Conservation (phyloP, 208 protist genomes). For the Wallacemonas rigidus region DNA sequence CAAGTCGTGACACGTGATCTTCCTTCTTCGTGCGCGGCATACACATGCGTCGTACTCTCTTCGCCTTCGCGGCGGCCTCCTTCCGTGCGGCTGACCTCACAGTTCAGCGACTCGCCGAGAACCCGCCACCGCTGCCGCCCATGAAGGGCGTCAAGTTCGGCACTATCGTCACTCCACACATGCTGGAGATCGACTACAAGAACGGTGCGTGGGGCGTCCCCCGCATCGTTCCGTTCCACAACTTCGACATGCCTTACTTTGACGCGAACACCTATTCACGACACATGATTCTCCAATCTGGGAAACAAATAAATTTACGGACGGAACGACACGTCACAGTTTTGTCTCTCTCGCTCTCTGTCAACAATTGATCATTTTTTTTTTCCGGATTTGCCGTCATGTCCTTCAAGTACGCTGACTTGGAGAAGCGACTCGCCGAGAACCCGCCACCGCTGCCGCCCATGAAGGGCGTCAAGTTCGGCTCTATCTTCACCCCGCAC, state of each 20-base stretch:
- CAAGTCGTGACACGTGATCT: too few species aligned
- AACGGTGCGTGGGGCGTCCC: slow-evolving; percentile 90
- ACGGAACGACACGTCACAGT: too few species aligned
- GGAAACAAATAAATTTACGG: too few species aligned
- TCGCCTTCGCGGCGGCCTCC: neutral
- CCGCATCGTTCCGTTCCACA: slow-evolving; percentile 56
- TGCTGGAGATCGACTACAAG: slow-evolving; percentile 91
- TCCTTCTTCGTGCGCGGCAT: too few species aligned
- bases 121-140: slow-evolving; percentile 57
- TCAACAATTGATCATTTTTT: slow-evolving; percentile 14
- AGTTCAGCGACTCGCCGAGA: slow-evolving; percentile 19
- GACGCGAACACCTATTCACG: too few species aligned
- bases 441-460: slow-evolving; percentile 60
- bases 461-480: slow-evolving; percentile 87
- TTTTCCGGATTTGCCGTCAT: slow-evolving; percentile 1
- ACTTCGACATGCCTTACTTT: too few species aligned
- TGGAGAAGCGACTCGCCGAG: slow-evolving; percentile 27
- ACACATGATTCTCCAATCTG: too few species aligned
- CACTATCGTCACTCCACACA: slow-evolving; percentile 95
- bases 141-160: slow-evolving; percentile 91
- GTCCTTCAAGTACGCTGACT: slow-evolving; percentile 30
- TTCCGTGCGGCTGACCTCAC: slow-evolving; percentile 10
- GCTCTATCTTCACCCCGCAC: slow-evolving; percentile 95
- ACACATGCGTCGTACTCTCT: neutral
- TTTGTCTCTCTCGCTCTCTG: neutral